Conservation (phyloP, 1,139 yeast species). For the Williopsis jadinii region DNA sequence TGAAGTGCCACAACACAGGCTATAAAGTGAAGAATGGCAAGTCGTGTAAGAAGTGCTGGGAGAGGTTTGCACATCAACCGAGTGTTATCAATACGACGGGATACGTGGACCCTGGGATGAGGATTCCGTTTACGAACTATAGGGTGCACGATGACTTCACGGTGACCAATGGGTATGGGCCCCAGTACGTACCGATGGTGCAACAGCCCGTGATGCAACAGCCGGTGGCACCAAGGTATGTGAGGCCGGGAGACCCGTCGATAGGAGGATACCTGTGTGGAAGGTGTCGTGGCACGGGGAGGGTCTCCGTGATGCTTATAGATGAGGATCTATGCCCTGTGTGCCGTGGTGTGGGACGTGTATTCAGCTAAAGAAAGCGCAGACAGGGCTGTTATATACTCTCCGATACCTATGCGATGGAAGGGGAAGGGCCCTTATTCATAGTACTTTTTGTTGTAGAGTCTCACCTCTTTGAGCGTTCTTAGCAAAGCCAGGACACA, state of each 20-base stretch:
- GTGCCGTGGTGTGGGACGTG: slow-evolving; percentile 14
- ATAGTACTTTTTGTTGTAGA: slow-evolving; percentile 10
- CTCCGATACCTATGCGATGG: neutral
- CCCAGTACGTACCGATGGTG: neutral
- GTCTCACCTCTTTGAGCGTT: slow-evolving; percentile 30
- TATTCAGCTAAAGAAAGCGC: slow-evolving; percentile 2
- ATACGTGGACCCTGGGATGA: slow-evolving; percentile 4
- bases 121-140: slow-evolving; percentile 11
- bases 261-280: slow-evolving; percentile 79
- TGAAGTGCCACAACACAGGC: slow-evolving; percentile 74
- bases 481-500: slow-evolving; percentile 48
- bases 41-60: slow-evolving; percentile 71
- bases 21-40: slow-evolving; percentile 55
- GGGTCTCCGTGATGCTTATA: slow-evolving; percentile 26
- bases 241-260: slow-evolving; percentile 77
- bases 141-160: slow-evolving; percentile 3
- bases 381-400: too few relatives aligned
- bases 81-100: slow-evolving; percentile 3
- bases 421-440: neutral
- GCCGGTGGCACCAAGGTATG: slow-evolving; percentile 19
- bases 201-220: too few relatives aligned
- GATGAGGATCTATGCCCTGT: slow-evolving; percentile 10
- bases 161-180: slow-evolving; percentile 3
- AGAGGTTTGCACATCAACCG: slow-evolving; percentile 34
- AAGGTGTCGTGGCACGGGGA: slow-evolving; percentile 64